Evolutionary conservation across 2,329 filamentous ascomycete genomes (phyloP), one percentile per base, ranked within the genome.

Genomic region (Plenodomus biglobosus): DNA sequence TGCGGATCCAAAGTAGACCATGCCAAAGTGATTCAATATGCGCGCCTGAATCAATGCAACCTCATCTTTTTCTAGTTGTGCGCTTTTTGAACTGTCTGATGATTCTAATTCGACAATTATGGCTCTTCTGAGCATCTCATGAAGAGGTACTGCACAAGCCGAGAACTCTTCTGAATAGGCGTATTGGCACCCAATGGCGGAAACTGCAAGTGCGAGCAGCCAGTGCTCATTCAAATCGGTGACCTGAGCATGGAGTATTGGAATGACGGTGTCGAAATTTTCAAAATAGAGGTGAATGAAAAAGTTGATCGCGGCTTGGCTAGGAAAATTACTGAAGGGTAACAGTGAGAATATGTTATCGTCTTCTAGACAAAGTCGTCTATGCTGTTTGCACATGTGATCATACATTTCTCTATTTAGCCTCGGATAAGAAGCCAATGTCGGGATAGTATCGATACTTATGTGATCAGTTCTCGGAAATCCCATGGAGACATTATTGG

Each of bases 161-260:
- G 38, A 18, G 38, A 39, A 50, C 15, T 52, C 45, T 21, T 47
- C 40, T 30, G 46, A 37, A 17, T 49, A 44, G 15, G 37, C 43
- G 38, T 64, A 66, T 22, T 62, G 63, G 32, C 58, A 61, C 1
- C 62, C 67, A 8, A 69, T 53, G 8, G 62, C 56, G 6, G 56
- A 58, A 34, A 67, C 47, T 4, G 62, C 63, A n/a, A 68, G 48
- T n/a, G 58, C 47, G 7, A 65, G 52, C 1, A 61, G 30, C 50
- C 55, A 59, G 17, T 62, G 40, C 8, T 43, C 42, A 32, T 11
- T 48, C 24, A 45, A 42, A 17, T 11, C 13, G 24, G 60, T 46
- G 1, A 53, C 57, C 2, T 50, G 53, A 15, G 48, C 44, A 40
- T 68, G 65, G 2, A 69, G 35, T 20, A 68, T 59, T 8, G 67